phyloP scores from a whole-genome alignment of 768 basidiomycete species.

The Amanita phalloides region DNA sequence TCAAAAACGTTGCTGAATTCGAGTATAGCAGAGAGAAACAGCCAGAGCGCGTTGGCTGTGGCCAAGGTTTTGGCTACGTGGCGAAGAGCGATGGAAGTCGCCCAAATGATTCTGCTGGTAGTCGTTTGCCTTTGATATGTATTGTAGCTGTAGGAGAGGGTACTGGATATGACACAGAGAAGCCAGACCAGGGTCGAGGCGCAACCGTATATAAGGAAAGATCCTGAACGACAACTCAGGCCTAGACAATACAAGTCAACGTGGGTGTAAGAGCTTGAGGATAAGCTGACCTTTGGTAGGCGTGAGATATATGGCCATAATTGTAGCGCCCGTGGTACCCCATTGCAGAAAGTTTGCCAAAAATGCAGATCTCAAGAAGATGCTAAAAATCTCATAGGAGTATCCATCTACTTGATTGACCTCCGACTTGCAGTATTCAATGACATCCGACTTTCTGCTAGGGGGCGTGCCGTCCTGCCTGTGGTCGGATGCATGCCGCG shows the following conservation, averaged over 20 bases:
- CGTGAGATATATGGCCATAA: constrained; percentile 13
- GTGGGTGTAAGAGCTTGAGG: neutral
- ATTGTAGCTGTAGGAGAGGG: constrained; percentile 12
- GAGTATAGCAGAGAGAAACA: constrained; percentile 18
- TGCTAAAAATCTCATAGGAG: constrained; percentile 10
- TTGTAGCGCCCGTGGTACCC: constrained; percentile 13
- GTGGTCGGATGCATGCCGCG: neutral
- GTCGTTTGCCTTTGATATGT: neutral
- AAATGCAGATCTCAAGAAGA: constrained; percentile 9
- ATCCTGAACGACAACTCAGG: neutral
- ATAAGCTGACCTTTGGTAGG: constrained; percentile 10
- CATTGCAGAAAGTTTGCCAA: constrained; percentile 12
- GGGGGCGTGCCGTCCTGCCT: neutral
- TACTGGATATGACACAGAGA: constrained; percentile 17
- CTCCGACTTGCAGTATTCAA: neutral
- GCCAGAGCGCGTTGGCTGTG: constrained; percentile 19
- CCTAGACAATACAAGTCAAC: neutral
- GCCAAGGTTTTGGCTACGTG: constrained; percentile 20
- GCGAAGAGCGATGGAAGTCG: constrained; percentile 16
- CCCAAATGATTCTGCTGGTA: constrained; percentile 8
- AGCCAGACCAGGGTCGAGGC: constrained; percentile 15
- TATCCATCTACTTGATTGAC: constrained; percentile 12
- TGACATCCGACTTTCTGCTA: neutral
- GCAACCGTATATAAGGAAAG: constrained; percentile 12
- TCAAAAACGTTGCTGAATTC: constrained; percentile 23